Conservation (phyloP, 371 early-diverging fungal species). For the Lichtheimia ramosa region DNA sequence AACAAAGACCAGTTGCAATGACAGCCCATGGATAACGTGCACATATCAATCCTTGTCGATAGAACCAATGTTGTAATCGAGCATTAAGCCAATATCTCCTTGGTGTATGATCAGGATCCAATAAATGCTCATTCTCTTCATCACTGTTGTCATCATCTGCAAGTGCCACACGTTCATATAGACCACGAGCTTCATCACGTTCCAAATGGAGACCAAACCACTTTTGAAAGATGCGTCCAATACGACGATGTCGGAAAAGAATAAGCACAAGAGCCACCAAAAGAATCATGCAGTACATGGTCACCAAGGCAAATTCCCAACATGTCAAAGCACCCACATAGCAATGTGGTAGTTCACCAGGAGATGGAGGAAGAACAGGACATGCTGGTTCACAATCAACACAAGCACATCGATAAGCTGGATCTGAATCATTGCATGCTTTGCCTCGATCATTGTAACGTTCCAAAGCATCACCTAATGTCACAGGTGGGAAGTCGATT, state of each 20-base stretch:
- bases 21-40: conserved; percentile 63
- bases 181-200: conserved; percentile 24
- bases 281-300: conserved; percentile 50
- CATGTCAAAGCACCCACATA: conserved; percentile 51
- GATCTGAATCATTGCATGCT: conserved; percentile 61
- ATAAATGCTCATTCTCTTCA: conserved; percentile 35
- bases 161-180: conserved; percentile 55
- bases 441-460: conserved; percentile 45
- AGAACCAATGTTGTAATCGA: conserved; percentile 65
- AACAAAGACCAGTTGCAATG: conserved; percentile 42
- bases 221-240: conserved; percentile 18
- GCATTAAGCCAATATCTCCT: conserved; percentile 64
- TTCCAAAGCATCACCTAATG: conserved; percentile 22
- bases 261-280: conserved; percentile 22
- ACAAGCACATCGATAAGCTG: conserved; percentile 67
- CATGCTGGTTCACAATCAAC: conserved; percentile 71
- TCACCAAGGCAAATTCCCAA: conserved; percentile 59
- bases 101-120: conserved; percentile 61
- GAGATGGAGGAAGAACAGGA: conserved; percentile 55
- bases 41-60: conserved; percentile 64
- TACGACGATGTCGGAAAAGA: conserved; percentile 17
- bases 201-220: conserved; percentile 16
- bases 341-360: conserved; percentile 53
- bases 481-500: conserved; percentile 59
- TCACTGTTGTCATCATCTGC: conserved; percentile 44